A percentile compares a stretch with the other conserved stretches of the same genome.
These are phyloP conservation scores for Nakaseomyces sp. DNA, from an alignment of 1,139 yeast genomes.

Conservation along the genomic window DNA sequence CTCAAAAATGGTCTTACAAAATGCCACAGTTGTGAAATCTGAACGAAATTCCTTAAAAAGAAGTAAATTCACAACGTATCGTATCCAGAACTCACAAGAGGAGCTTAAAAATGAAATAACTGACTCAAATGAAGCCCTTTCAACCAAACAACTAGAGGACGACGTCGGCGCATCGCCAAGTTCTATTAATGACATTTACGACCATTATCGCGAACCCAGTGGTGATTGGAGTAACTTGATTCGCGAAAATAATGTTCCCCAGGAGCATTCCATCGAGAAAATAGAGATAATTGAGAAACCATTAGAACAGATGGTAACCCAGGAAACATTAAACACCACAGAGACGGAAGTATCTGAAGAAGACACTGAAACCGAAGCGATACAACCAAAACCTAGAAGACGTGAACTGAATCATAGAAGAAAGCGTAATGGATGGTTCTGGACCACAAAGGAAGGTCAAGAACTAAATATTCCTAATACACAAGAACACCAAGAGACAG, in stretches of 20 bases:
- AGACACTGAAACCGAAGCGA: not conserved
- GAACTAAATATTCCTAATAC: conserved; percentile 23
- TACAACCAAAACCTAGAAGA: not conserved
- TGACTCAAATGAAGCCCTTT: not conserved
- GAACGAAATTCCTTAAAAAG: conserved; percentile 10
- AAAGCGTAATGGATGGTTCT: conserved; percentile 13
- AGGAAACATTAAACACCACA: too few relatives aligned
- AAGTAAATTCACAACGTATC: conserved; percentile 24
- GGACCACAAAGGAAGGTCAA: conserved; percentile 9
- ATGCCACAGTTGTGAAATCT: conserved; percentile 11
- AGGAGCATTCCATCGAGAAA: too few relatives aligned
- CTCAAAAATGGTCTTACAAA: conserved; percentile 12
- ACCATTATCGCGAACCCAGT: conserved; percentile 16
- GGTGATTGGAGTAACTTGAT: conserved; percentile 10
- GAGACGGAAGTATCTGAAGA: not conserved
- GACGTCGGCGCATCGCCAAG: conserved; percentile 14
- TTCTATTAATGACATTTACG: conserved; percentile 19
- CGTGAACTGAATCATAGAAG: not conserved
- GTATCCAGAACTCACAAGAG: conserved; percentile 13
- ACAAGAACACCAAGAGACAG: conserved; percentile 13
- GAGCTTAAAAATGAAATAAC: not conserved
- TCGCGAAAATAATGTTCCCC: not conserved
- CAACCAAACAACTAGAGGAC: not conserved
- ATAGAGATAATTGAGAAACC: too few relatives aligned
- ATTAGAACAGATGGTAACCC: too few relatives aligned